Evolutionary conservation across 1,284 basidiomycete species (phyloP), one percentile per base, ranked within the genome.

Genomic region (Ganoderma multipileum): DNA sequence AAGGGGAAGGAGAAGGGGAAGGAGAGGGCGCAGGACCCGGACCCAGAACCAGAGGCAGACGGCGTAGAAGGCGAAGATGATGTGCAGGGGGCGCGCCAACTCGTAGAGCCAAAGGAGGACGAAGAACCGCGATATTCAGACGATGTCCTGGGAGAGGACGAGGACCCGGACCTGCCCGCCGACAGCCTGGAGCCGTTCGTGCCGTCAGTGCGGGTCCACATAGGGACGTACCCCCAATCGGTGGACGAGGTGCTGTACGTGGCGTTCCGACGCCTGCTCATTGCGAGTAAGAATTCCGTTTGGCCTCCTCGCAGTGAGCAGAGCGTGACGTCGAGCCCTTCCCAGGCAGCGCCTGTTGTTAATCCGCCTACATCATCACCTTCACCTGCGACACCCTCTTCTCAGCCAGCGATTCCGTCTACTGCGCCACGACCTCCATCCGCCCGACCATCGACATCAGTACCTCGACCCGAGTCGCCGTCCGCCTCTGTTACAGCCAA

Each of bases 121-220:
- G 20, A 47, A n/a, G 44, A 47, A n/a, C 8, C 38, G 12, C 38
- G 36, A 8, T 20, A n/a, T 23, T 30, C 47, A 16, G 39, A 50
- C 23, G 52, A 26, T 7, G 20, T 14, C 55, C 20, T n/a, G 3
- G 55, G 11, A 38, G 28, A 58, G 33, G 33, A 26, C 2, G 30
- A 9, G 14, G 57, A 52, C 8, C 36, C 36, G 8, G 7, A 66
- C n/a, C 47, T 26, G 2, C 63, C 71, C 1, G 66, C 68, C 8
- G 71, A 72, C 47, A 36, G 26, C 36, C 50, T 72, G 6, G 71
- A 72, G 58, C 36, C 61, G 0, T 64, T 64, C 16, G 36, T 64
- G 4, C 68, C 71, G 11, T 69, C 68, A 2, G 20, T 39, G 11
- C n/a, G 20, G 33, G 60, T 72, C 3, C 52, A 62, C 12, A 57